Base-by-base conservation (phyloP, 495 filamentous ascomycete species). In the Margaritispora aquatica region DNA sequence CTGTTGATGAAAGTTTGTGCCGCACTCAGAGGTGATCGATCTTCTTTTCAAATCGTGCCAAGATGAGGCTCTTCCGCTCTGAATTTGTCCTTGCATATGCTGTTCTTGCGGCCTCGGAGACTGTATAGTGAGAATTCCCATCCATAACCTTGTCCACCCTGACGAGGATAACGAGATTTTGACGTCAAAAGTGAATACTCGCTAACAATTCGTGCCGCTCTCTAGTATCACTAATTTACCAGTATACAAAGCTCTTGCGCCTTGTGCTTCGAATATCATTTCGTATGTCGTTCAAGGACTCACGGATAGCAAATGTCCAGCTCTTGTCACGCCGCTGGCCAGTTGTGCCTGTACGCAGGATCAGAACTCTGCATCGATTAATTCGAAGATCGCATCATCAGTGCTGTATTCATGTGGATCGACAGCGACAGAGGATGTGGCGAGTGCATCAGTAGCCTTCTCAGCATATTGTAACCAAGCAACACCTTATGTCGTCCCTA, bases 341-440 rank as follows among this genome's bases (percentile, higher is more conserved):
- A 73, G 69, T 9, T 81, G 78, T 36, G 68, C 77, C 26, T 81
- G 78, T 65, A 76, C 75, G 51, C 75, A 80, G 59, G 72, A 77
- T 65, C 67, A 71, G 46, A 75, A 76, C 63, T 68, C 72, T 26
- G 58, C 51, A 1, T 51, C 50, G 5, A 24, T 60, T 20, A 1
- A 10, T 5, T 27, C 34, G 15, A 54, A 19, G 9, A 67, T 80
- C 11, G 74, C 76, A 0, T 50, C 58, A 0, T 72, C 68, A 2
- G 62, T 81, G 23, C 70, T 64, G 55, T 66, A 70, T 46, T 69
- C 63, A 19, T 81, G 78, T 38, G 73, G 73, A 7, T 63, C 66
- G 15, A 73, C 71, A 0, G 76, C 77, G 0, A 71, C 66, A n/a
- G 75, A 74, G 5, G 76, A 80, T 51, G 72, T 77, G 21, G 55